Evolutionary conservation across 2,329 filamentous ascomycete genomes (phyloP).

Genomic region (Aureobasidium sp.): DNA sequence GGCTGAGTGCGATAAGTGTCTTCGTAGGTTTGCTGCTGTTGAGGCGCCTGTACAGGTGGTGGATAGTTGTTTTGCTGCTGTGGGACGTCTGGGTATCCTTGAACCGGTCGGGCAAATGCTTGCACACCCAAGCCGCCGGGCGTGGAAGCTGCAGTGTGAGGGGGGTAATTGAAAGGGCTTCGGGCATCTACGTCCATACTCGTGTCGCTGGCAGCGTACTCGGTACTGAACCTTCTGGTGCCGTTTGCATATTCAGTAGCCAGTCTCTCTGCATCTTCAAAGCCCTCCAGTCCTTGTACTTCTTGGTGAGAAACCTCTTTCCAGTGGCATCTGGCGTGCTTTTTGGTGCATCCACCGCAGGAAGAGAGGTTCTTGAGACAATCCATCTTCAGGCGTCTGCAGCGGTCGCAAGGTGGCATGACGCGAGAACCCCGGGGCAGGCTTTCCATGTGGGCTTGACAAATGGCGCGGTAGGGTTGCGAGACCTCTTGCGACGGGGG

Average conservation of each 20-base stretch:
- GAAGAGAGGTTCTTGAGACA: slow-evolving; percentile 81
- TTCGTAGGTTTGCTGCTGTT: neutral
- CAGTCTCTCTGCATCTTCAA: slow-evolving; percentile 13
- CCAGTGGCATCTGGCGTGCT: slow-evolving; percentile 84
- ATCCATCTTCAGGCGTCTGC: slow-evolving; percentile 67
- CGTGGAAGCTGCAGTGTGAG: neutral
- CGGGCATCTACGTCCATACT: neutral
- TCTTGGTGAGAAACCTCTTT: slow-evolving; percentile 71
- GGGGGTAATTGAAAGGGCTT: neutral
- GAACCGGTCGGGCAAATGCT: neutral
- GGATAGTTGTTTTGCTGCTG: neutral
- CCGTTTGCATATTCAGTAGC: neutral
- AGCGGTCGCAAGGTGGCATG: slow-evolving; percentile 75
- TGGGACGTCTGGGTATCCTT: neutral
- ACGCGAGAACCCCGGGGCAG: slow-evolving; percentile 65
- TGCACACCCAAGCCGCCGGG: neutral
- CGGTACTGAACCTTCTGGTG: slow-evolving; percentile 14
- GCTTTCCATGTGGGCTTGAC: slow-evolving; percentile 58
- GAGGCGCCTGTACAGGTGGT: neutral
- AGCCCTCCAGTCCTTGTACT: slow-evolving; percentile 25
- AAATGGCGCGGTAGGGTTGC: slow-evolving; percentile 29
- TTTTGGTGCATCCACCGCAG: slow-evolving; percentile 80
- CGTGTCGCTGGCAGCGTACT: neutral
- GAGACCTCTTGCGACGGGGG: slow-evolving; percentile 27
- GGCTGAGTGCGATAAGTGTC: too few relatives aligned